Evolutionary conservation across 1,139 yeast species (phyloP).

Genomic region (Waltiozyma solani): DNA sequence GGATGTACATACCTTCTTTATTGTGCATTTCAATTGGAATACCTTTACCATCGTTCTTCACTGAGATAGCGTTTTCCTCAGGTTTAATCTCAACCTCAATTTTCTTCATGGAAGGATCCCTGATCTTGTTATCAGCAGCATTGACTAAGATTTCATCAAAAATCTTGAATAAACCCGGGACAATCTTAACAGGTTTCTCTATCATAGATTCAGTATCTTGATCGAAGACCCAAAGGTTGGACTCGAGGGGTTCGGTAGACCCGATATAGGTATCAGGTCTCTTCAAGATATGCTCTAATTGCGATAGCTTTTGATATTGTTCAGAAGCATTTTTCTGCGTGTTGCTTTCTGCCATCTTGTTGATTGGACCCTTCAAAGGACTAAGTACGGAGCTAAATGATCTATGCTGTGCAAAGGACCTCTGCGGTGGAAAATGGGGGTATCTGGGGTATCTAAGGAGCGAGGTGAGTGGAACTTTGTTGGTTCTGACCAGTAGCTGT

Average conservation of each 20-base stretch:
- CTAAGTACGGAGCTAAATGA: too few relatives aligned
- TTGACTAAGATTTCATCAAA: conserved; percentile 96
- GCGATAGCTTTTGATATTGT: conserved; percentile 89
- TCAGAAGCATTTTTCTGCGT: conserved; percentile 47
- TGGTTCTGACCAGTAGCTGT: too few relatives aligned
- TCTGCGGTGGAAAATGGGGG: too few relatives aligned
- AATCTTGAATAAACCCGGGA: conserved; percentile 93
- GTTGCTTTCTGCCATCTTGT: background rate
- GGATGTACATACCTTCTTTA: conserved; percentile 88
- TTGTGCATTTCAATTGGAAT: conserved; percentile 92
- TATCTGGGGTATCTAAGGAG: too few relatives aligned
- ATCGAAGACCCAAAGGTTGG: conserved; percentile 82
- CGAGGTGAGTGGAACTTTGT: too few relatives aligned
- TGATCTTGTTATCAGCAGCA: conserved; percentile 96
- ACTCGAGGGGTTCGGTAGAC: conserved; percentile 74
- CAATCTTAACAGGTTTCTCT: conserved; percentile 62
- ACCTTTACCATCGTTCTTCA: conserved; percentile 90
- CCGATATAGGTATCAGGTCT: conserved; percentile 99
- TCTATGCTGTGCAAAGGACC: too few relatives aligned
- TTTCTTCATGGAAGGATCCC: conserved; percentile 85
- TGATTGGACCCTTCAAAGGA: too few relatives aligned
- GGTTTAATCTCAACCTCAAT: conserved; percentile 73
- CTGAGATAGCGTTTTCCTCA: conserved; percentile 66
- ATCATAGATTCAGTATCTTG: conserved; percentile 63
- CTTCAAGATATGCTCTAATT: conserved; percentile 89